phyloP scores from a whole-genome alignment of 2,329 filamentous ascomycete genomes.

The Diaporthe aspalathi region DNA sequence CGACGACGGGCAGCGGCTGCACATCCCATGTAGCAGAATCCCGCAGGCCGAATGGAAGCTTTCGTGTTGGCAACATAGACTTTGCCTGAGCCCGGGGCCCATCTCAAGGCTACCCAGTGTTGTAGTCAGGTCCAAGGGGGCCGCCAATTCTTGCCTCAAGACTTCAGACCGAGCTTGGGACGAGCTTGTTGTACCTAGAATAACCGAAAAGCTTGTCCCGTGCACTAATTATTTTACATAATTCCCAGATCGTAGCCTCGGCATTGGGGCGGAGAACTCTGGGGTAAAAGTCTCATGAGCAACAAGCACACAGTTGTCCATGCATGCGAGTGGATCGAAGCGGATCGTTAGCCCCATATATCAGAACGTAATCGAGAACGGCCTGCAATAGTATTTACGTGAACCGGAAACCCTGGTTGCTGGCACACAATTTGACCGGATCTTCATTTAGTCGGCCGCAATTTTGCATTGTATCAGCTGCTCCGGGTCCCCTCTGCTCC shows the following conservation, averaged over 20 bases:
- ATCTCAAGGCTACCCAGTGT: neutral
- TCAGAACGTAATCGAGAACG: neutral
- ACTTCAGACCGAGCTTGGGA: neutral
- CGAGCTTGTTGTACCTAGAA: constrained; percentile 17
- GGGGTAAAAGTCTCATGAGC: neutral
- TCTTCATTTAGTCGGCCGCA: neutral
- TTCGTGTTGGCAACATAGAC: neutral
- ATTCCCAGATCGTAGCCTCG: neutral
- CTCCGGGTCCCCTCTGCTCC: neutral
- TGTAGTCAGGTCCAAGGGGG: neutral
- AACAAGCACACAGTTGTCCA: neutral
- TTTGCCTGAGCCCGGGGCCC: neutral
- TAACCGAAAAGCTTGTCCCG: constrained; percentile 20
- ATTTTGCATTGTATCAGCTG: neutral
- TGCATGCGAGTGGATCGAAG: neutral
- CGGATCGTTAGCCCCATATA: neutral
- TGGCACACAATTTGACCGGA: neutral
- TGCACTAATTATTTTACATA: constrained; percentile 25
- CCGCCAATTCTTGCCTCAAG: neutral
- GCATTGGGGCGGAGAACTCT: neutral
- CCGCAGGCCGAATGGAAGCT: neutral
- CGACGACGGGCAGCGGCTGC: neutral
- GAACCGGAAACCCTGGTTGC: no score
- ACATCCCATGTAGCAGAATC: neutral
- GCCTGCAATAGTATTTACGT: no score